Base-by-base conservation (phyloP, 164 flowering plant genomes). In the Litsea cubeba region DNA sequence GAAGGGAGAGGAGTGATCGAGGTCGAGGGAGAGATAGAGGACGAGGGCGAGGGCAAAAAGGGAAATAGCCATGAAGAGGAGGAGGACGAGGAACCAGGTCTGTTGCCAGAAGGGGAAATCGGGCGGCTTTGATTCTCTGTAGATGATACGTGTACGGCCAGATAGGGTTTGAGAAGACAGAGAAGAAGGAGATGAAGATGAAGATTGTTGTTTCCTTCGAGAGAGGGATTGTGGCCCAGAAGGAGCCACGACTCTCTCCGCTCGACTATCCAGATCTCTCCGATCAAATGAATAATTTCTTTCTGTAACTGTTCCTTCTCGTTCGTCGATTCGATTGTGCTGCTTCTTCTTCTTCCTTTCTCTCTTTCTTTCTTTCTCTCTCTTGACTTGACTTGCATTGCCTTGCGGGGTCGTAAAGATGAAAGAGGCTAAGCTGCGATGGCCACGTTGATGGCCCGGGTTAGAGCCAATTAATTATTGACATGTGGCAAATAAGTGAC, bases 101-200 rank as follows among this genome's bases (percentile, higher is more conserved):
- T 77, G 89, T 35, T 91, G 94, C 91, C 93, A 95, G 77, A 95
- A 89, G 0, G 98, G 98, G 8, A 83, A 72, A 68, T 80, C 86
- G 15, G 83, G 79, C 20, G 66, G 87, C 65, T 4, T 68, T 3
- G 89, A 74, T 69, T 84, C 89, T 71, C 88, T 77, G 83, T 79
- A 82, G 1, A 85, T 73, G 50, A 86, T 81, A 49, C 89, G 84
- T 5, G 86, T 83, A 8, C 84, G 76, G 51, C 74, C 76, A 70
- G 81, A 35, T 32, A 54, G 30, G 63, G 87, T 46, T 69, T 72
- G 26, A 2, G 75, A 49, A 5, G 79, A 50, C 26, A 58, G 14
- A 8, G 74, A n/a, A n/a, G 83, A 24, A 11, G 88, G 32, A 14
- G 85, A 72, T 3, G 83, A 71, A 1, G 82, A 60, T 1, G 79